Evolutionary conservation across 257 asterid genomes (phyloP).

Genomic region (Ligustrum vulgare): DNA sequence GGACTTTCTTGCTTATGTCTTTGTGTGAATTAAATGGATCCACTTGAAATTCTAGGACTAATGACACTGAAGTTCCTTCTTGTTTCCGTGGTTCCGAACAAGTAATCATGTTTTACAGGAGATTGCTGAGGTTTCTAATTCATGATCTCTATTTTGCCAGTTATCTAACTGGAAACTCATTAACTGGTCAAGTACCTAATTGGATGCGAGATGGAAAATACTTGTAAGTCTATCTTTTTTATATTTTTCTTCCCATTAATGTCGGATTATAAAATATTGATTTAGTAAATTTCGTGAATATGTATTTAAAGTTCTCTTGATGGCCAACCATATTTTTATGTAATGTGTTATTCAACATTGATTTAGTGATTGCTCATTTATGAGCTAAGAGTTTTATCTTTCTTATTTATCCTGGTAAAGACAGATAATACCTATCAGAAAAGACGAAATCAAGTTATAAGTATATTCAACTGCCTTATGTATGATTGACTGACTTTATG

Average conservation of each 20-base stretch:
- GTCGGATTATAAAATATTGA: background rate
- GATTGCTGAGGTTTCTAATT: slow-evolving; percentile 13
- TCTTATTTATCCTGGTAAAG: background rate
- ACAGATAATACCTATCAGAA: background rate
- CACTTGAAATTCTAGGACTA: background rate
- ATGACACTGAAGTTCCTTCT: background rate
- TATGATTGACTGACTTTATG: background rate
- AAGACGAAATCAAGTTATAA: too few species aligned
- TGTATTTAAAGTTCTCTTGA: too few species aligned
- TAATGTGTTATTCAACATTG: too few species aligned
- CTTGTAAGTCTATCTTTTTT: slow-evolving; percentile 31
- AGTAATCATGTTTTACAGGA: background rate
- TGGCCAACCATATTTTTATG: too few species aligned
- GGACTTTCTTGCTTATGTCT: background rate
- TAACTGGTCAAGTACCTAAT: slow-evolving; percentile 45
- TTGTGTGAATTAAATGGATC: background rate
- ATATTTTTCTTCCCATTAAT: background rate
- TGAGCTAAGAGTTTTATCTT: background rate
- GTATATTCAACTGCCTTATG: background rate
- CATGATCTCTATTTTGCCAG: slow-evolving; percentile 30
- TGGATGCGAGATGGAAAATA: slow-evolving; percentile 53
- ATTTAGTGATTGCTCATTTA: background rate
- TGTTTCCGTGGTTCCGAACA: background rate
- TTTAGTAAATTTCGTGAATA: background rate
- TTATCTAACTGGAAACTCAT: slow-evolving; percentile 61